Base-by-base conservation (phyloP, 129 eudicot genomes). In the Helichrysum umbraculigerum region DNA sequence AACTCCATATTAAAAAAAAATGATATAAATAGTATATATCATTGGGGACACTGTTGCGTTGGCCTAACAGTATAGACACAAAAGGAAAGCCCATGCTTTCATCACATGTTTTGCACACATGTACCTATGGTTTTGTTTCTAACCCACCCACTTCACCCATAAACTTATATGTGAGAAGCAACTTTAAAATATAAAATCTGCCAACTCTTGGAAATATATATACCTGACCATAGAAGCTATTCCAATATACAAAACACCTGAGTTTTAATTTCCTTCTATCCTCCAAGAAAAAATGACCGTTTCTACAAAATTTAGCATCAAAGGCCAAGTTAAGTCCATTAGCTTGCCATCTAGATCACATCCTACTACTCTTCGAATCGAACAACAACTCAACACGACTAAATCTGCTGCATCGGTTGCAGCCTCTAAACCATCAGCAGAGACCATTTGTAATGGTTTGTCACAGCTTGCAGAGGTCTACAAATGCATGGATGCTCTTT, bases 271-370 rank as follows among this genome's bases (percentile, higher is more conserved):
- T 6, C 68, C 52, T 76, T 29, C 10, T 41, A 25, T 29, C 61
- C 73, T 54, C 16, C 54, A 66, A 73, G 5, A 20, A 39, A 72
- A 70, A 64, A 85, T 88, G 93, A 81, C 79, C 8, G 69, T 32
- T 34, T 75, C 83, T 4, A 78, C 66, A 50, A 63, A 37, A 68
- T 29, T 44, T 74, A 65, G 81, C 63, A 70, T 44, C 50, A 84
- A 73, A 83, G 20, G 33, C 65, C 76, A 65, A 47, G 70, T 68
- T 19, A 84, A 89, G 68, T 90, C 96, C 70, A 80, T 88, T 20
- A 88, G 96, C 71, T 80, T 90, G 73, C 96, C 96, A 29, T 77
- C 83, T 63, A 86, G 91, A 76, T 78, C 82, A 20, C 89, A 90
- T 34, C 87, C 90, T 19, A 76, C 79, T n/a, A 65, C 88, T 62